Evolutionary conservation across 495 filamentous ascomycete species (phyloP).

Genomic region (Eremomyces bilateralis): DNA sequence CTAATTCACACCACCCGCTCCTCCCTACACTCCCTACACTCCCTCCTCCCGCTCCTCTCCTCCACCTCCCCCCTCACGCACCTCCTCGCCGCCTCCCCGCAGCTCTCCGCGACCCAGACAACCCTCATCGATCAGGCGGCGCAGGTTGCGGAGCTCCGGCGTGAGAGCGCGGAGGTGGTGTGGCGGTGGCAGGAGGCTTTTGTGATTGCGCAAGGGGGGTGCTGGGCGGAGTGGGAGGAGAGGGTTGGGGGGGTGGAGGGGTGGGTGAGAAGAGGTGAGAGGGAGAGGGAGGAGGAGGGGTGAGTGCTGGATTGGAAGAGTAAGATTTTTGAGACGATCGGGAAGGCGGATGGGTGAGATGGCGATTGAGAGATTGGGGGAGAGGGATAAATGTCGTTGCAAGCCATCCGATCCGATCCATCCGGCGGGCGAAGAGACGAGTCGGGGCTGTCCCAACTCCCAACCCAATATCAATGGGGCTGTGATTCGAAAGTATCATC

Average conservation of each 20-base stretch:
- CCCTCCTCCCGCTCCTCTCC: slow-evolving; percentile 53
- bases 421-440: too few species aligned
- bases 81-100: slow-evolving; percentile 46
- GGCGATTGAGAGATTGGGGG: too few species aligned
- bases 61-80: slow-evolving; percentile 40
- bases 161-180: slow-evolving; percentile 48
- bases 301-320: too few species aligned
- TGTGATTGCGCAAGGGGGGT: slow-evolving; percentile 43
- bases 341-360: too few species aligned
- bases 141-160: slow-evolving; percentile 47
- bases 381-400: too few species aligned
- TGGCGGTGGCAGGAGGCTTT: slow-evolving; percentile 63
- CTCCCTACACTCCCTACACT: too few species aligned
- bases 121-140: slow-evolving; percentile 48
- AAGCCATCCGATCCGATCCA: too few species aligned
- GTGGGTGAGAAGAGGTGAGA: slow-evolving; percentile 36
- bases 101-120: slow-evolving; percentile 40
- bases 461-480: too few species aligned
- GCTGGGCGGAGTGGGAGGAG: slow-evolving; percentile 54
- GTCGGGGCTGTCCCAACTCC: too few species aligned
- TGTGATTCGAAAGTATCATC: too few species aligned
- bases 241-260: slow-evolving; percentile 45
- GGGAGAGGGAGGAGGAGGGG: slow-evolving; percentile 13
- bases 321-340: too few species aligned
- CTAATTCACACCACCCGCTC: slow-evolving; percentile 59